Percentiles rank a stretch among this genome's conserved stretches.
These are phyloP conservation scores for Ophiosphaerella korrae DNA, from an alignment of 2,329 filamentous ascomycete genomes.

Conservation along the genomic window DNA sequence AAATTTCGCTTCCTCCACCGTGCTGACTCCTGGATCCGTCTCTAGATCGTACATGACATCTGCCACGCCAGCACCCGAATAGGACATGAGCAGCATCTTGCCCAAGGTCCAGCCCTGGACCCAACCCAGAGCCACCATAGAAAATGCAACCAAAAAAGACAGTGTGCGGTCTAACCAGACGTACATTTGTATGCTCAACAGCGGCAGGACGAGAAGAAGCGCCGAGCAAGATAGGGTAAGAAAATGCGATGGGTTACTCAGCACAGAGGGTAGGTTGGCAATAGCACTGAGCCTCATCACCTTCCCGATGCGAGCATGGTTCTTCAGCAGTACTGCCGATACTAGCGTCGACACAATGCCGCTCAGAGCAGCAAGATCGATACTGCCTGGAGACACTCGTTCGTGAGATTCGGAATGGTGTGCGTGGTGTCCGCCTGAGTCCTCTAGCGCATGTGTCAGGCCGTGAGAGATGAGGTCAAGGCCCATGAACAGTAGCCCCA, in stretches of 20 bases:
- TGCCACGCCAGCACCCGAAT: conserved; percentile 65
- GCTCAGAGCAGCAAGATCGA: conserved; percentile 80
- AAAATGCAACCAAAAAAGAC: conserved; percentile 78
- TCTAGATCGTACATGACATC: conserved; percentile 86
- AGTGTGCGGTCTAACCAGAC: conserved; percentile 82
- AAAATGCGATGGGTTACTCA: conserved; percentile 94
- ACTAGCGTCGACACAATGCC: conserved; percentile 83
- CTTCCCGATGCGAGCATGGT: conserved; percentile 89
- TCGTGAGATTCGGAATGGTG: conserved; percentile 72
- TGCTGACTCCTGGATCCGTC: conserved; percentile 73
- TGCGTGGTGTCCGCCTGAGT: conserved; percentile 69
- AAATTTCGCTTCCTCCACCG: conserved; percentile 89
- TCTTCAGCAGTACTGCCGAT: conserved; percentile 84
- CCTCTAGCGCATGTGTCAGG: conserved; percentile 88
- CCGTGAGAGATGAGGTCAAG: conserved; percentile 95
- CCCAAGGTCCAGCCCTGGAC: conserved; percentile 85
- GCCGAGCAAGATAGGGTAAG: conserved; percentile 86
- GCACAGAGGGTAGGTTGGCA: conserved; percentile 78
- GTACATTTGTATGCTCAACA: conserved; percentile 81
- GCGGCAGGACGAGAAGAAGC: conserved; percentile 78
- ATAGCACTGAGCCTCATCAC: conserved; percentile 87
- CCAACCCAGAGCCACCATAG: conserved; percentile 87
- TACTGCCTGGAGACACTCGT: conserved; percentile 71
- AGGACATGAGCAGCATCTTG: conserved; percentile 95
- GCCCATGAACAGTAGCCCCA: conserved; percentile 96